These are phyloP conservation scores for Pichia rugopelliculosa DNA, from an alignment of 805 yeast species.

Conservation along the genomic window DNA sequence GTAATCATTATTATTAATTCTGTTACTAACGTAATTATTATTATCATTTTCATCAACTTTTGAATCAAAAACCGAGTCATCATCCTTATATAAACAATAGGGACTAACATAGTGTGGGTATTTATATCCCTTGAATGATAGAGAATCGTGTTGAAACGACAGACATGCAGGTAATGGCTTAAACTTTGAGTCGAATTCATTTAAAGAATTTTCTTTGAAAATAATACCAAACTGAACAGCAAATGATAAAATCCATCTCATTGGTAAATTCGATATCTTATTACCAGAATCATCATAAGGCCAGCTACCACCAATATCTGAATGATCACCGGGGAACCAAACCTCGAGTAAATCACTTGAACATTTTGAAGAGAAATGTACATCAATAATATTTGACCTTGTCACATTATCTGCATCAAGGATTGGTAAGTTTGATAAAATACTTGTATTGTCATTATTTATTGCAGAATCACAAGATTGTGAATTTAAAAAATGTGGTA, in stretches of 20 bases:
- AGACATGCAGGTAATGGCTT: constrained; percentile 36
- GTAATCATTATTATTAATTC: not conserved
- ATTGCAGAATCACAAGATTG: constrained; percentile 3
- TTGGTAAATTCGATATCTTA: constrained; percentile 40
- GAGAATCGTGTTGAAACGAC: constrained; percentile 47
- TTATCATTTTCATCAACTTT: not conserved
- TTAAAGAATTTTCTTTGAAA: constrained; percentile 36
- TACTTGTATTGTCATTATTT: not conserved
- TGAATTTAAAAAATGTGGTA: constrained; percentile 19
- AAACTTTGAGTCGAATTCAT: constrained; percentile 33
- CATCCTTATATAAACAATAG: not conserved
- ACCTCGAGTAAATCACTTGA: constrained; percentile 39
- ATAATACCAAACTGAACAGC: constrained; percentile 43
- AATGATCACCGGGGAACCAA: constrained; percentile 67
- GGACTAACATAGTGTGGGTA: constrained; percentile 5
- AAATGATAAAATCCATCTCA: constrained; percentile 56
- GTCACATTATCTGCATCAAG: constrained; percentile 6
- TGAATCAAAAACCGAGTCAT: not conserved
- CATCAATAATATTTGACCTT: constrained; percentile 18
- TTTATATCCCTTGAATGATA: constrained; percentile 24
- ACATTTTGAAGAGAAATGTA: constrained; percentile 1
- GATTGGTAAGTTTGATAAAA: not conserved
- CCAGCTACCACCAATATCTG: constrained; percentile 70
- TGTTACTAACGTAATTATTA: not conserved
- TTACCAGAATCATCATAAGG: constrained; percentile 37